These are phyloP conservation scores for Fennellomyces sp. DNA, from an alignment of 371 early-diverging fungal genomes.

Conservation along the genomic window DNA sequence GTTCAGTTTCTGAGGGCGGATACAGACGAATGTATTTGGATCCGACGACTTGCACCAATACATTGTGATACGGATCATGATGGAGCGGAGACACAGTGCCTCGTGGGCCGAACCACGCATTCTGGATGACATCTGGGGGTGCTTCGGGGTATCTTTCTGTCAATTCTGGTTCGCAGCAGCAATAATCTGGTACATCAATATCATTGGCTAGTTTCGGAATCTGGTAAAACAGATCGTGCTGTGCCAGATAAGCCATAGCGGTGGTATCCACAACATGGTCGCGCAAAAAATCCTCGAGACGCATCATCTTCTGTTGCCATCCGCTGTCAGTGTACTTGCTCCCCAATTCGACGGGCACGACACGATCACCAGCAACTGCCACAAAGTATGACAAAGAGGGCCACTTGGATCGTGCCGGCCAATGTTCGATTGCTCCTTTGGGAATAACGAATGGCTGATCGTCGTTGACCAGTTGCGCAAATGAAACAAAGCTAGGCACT, in stretches of 20 bases:
- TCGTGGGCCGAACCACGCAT: constrained; percentile 91
- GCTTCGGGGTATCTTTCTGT: constrained; percentile 23
- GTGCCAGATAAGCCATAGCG: constrained; percentile 87
- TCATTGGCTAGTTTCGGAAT: constrained; percentile 76
- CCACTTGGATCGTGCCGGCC: constrained; percentile 81
- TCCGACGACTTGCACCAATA: constrained; percentile 90
- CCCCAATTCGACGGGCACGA: constrained; percentile 91
- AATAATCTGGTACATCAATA: constrained; percentile 81
- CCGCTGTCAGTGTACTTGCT: constrained; percentile 71
- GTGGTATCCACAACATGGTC: constrained; percentile 47
- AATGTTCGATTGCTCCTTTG: constrained; percentile 58
- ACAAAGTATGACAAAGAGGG: constrained; percentile 59
- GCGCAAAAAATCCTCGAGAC: constrained; percentile 74
- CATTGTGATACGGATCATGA: constrained; percentile 83
- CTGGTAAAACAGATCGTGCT: constrained; percentile 86
- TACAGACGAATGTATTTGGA: constrained; percentile 79
- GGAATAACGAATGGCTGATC: constrained; percentile 53
- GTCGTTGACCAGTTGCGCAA: constrained; percentile 20
- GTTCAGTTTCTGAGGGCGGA: constrained; percentile 57
- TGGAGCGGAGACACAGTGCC: constrained; percentile 90
- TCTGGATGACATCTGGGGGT: constrained; percentile 56
- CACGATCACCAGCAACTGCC: constrained; percentile 69
- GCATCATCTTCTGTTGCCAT: constrained; percentile 84
- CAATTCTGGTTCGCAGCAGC: constrained; percentile 51
- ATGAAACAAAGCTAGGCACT: constrained; percentile 25